Percentiles rank a stretch among this genome's conserved stretches.
Conservation (phyloP, 495 filamentous ascomycete genomes). For the Aeminium ludgeri region DNA sequence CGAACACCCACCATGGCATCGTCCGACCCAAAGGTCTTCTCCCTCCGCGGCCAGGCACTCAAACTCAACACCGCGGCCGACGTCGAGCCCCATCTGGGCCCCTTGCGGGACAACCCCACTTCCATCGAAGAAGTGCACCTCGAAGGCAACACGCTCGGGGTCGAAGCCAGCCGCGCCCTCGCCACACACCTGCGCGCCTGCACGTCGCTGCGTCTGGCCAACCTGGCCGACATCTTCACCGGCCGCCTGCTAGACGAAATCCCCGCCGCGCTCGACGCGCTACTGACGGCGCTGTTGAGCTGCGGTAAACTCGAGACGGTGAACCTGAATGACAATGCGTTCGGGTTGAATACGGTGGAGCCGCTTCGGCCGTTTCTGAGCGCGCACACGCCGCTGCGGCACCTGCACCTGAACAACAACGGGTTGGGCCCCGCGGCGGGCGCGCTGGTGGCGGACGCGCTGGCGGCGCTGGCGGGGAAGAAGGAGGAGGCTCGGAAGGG, state of each 20-base stretch:
- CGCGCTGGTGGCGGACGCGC: conserved; percentile 62
- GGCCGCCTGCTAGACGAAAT: conserved; percentile 86
- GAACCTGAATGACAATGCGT: conserved; percentile 94
- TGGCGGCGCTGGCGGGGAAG: conserved; percentile 57
- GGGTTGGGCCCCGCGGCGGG: conserved; percentile 88
- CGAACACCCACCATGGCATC: no score
- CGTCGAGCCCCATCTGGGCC: conserved; percentile 66
- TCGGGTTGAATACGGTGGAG: conserved; percentile 68
- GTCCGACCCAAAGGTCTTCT: conserved; percentile 75
- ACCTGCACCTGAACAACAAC: conserved; percentile 94
- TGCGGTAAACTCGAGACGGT: conserved; percentile 72
- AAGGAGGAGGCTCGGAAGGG: conserved; percentile 60
- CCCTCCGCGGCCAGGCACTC: conserved; percentile 74
- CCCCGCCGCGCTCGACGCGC: conserved; percentile 66
- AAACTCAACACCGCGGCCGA: conserved; percentile 80
- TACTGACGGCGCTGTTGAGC: conserved; percentile 71
- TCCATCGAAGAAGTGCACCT: conserved; percentile 72
- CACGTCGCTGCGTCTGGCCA: conserved; percentile 61
- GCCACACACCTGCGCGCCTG: conserved; percentile 65
- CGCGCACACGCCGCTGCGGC: conserved; percentile 67
- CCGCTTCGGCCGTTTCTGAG: conserved; percentile 55
- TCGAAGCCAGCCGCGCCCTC: conserved; percentile 68
- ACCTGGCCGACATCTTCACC: conserved; percentile 95
- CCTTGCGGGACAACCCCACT: conserved; percentile 48
- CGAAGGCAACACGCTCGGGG: conserved; percentile 78